Evolutionary conservation across 2,329 filamentous ascomycete species (phyloP), one percentile per base, ranked within the genome.

Genomic region (Sporothrix mexicana): DNA sequence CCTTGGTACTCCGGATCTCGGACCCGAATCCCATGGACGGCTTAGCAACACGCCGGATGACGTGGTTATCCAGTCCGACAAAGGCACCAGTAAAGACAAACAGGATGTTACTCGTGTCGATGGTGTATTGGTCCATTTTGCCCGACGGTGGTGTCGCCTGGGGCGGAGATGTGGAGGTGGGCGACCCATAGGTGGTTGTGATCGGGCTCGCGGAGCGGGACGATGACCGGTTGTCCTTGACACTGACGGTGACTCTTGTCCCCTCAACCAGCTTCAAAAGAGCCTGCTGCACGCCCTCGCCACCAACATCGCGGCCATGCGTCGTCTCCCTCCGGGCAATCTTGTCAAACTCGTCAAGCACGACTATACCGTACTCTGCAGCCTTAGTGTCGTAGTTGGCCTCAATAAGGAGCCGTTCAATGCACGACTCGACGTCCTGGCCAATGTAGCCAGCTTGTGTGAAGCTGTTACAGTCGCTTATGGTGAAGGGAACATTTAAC

Each of bases 61-160:
- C 89, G 47, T 92, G 88, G 80, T 97, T 97, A 78, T 98, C 93
- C 0, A 98, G 85, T 1, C 95, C 95, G 49, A 97, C 93, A 79
- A 99, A 99, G 20, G 96, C 96, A 20, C 96, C 96, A 13, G 95
- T 97, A 80, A 96, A 97, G 57, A 99, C 94, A 82, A 99, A 99
- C 41, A 99, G 88, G 74, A 99, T 98, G 77, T 98, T 98, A 76
- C 94, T 95, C 0, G 96, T 99, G 77, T 96, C 92, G 73, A 98
- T 91, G 72, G 93, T 90, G 79, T 88, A 91, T 78, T 91, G 89
- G 70, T 90, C 88, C 9, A 87, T 84, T 76, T 88, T 89, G 45
- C 84, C 84, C 0, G 83, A 78, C 0, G 85, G 83, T 0, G 86
- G 85, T 3, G 81, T 78, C 1, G 83, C 78, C 74, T 87, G 85